phyloP scores from a whole-genome alignment of 1,139 yeast species.

The Hyphopichia burtonii region DNA sequence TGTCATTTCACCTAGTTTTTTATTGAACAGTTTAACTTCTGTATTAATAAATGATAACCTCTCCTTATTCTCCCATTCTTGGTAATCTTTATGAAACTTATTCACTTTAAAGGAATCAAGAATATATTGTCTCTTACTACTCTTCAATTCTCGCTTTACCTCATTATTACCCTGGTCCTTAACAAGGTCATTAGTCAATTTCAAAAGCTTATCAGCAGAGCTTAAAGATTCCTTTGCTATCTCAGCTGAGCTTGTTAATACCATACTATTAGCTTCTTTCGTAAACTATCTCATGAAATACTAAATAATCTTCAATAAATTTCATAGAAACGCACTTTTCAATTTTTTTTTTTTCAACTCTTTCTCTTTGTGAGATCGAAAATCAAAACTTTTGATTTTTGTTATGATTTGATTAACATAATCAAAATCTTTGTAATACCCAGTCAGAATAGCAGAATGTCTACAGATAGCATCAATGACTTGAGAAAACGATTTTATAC shows the following conservation, averaged over 20 bases:
- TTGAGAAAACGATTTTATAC: constrained; percentile 24
- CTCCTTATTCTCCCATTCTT: constrained; percentile 28
- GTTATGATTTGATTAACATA: not conserved
- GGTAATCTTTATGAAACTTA: constrained; percentile 29
- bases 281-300: too few species aligned
- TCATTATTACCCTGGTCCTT: constrained; percentile 8
- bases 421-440: too few species aligned
- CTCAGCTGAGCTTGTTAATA: constrained; percentile 1
- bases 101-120: constrained; percentile 37
- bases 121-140: constrained; percentile 22
- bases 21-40: constrained; percentile 31
- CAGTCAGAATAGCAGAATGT: too few species aligned
- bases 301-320: too few species aligned
- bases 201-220: constrained; percentile 15
- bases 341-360: not conserved
- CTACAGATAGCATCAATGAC: constrained; percentile 2
- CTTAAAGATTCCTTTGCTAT: constrained; percentile 11
- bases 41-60: constrained; percentile 20
- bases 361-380: too few species aligned
- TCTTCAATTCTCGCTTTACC: constrained; percentile 4
- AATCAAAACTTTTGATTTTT: too few species aligned
- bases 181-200: constrained; percentile 8
- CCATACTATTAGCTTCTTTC: not conserved
- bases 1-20: constrained; percentile 28
- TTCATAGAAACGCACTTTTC: too few species aligned